These are phyloP conservation scores for Raffaelea albimanens DNA, from an alignment of 2,329 filamentous ascomycete genomes.

Conservation along the genomic window DNA sequence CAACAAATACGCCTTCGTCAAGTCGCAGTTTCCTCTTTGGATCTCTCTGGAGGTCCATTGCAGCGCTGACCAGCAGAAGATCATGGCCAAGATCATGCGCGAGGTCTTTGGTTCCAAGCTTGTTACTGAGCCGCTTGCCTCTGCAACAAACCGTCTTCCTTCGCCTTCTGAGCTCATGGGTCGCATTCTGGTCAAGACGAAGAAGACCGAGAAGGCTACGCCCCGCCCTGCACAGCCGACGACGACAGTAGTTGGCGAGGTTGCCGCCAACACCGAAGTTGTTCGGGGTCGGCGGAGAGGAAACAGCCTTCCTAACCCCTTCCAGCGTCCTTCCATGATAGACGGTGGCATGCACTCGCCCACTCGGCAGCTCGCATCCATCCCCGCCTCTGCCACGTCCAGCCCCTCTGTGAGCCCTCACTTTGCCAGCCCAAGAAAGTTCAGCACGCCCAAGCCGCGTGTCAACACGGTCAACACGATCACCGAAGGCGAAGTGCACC, in stretches of 20 bases:
- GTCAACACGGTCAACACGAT: constrained; percentile 47
- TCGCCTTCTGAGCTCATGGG: constrained; percentile 78
- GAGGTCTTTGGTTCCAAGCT: constrained; percentile 74
- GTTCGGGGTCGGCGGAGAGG: constrained; percentile 40
- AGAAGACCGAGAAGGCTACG: constrained; percentile 52
- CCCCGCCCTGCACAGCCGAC: too few relatives aligned
- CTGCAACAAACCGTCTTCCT: constrained; percentile 60
- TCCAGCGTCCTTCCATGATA: constrained; percentile 50
- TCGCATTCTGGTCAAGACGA: constrained; percentile 88
- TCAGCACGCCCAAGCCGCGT: constrained; percentile 41
- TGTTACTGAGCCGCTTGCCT: constrained; percentile 64
- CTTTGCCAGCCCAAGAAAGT: constrained; percentile 29
- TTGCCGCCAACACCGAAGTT: constrained; percentile 1
- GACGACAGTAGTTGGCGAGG: too few relatives aligned
- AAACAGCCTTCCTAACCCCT: constrained; percentile 71
- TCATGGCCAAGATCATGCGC: constrained; percentile 86
- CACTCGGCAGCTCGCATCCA: constrained; percentile 23
- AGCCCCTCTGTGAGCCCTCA: constrained; percentile 43
- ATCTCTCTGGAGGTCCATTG: constrained; percentile 96
- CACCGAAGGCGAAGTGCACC: constrained; percentile 41
- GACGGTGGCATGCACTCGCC: constrained; percentile 36
- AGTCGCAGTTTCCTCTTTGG: constrained; percentile 81
- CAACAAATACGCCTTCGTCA: constrained; percentile 85
- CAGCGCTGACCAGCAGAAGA: constrained; percentile 67
- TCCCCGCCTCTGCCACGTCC: constrained; percentile 30